A percentile compares a stretch with the other conserved stretches of the same genome.
phyloP scores from a whole-genome alignment of 179 eudicot genomes.

The Monotropa hypopitys region DNA sequence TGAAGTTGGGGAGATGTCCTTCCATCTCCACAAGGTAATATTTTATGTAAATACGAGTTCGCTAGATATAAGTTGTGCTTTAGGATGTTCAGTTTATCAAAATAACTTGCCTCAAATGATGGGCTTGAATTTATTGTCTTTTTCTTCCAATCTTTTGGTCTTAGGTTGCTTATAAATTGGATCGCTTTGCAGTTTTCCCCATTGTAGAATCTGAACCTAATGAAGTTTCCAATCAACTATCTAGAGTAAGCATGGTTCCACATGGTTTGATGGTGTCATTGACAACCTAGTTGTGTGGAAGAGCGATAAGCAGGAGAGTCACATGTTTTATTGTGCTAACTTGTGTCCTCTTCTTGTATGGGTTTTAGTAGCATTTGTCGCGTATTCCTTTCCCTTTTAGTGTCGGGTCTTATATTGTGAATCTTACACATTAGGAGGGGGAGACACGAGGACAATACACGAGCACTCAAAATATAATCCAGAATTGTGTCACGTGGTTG shows the following conservation, averaged over 20 bases:
- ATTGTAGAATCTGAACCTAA: background rate
- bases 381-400: background rate
- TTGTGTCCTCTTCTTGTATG: background rate
- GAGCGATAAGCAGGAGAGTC: background rate
- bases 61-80: background rate
- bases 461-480: background rate
- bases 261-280: background rate
- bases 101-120: background rate
- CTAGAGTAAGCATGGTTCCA: background rate
- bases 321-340: background rate
- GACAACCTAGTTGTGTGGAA: background rate
- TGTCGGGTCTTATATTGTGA: background rate
- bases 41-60: background rate
- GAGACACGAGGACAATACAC: background rate
- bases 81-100: background rate
- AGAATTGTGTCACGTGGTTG: background rate
- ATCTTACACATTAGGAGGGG: background rate
- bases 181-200: background rate
- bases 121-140: background rate
- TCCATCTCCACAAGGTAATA: constrained; percentile 80
- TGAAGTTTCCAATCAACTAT: background rate
- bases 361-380: background rate
- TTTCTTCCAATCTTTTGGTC: background rate
- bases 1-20: constrained; percentile 65
- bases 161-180: background rate